Percentiles rank a stretch among this genome's conserved stretches.
Conservation (phyloP, 2,329 filamentous ascomycete species). For the Talaromyces rugulosus region DNA sequence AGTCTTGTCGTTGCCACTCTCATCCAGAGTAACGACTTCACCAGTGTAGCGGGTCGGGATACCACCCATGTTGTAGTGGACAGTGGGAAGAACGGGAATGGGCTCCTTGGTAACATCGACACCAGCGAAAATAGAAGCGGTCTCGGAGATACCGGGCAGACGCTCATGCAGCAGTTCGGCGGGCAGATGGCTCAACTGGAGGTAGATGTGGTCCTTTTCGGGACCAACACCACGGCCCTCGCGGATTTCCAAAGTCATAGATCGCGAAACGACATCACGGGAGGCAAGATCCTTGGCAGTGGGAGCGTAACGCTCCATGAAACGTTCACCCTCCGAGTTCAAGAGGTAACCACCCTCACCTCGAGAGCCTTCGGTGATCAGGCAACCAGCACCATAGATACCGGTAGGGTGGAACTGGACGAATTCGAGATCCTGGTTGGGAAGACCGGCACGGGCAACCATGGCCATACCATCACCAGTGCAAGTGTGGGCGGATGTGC, state of each 20-base stretch:
- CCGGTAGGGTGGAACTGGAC: slow-evolving; percentile 99
- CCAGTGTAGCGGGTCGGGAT: slow-evolving; percentile 97
- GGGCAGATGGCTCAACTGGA: slow-evolving; percentile 93
- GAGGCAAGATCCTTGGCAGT: slow-evolving; percentile 97
- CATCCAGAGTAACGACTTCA: slow-evolving; percentile 87
- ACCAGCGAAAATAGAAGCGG: slow-evolving; percentile 92
- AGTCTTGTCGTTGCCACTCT: slow-evolving; percentile 81
- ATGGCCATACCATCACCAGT: slow-evolving; percentile 99
- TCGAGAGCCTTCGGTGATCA: slow-evolving; percentile 97
- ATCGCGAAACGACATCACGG: slow-evolving; percentile 93
- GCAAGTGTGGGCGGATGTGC: slow-evolving; percentile 96
- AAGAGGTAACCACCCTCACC: slow-evolving; percentile 97
- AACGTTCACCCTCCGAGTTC: slow-evolving; percentile 96
- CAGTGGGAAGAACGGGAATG: slow-evolving; percentile 91
- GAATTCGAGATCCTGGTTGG: slow-evolving; percentile 99
- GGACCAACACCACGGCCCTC: slow-evolving; percentile 94
- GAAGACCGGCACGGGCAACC: slow-evolving; percentile 94
- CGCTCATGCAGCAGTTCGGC: slow-evolving; percentile 90
- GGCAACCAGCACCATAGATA: slow-evolving; percentile 96
- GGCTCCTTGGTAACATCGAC: slow-evolving; percentile 97
- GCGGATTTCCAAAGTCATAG: slow-evolving; percentile 97
- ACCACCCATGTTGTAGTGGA: slow-evolving; percentile 99
- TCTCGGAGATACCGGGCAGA: slow-evolving; percentile 97
- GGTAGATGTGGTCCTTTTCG: slow-evolving; percentile 98
- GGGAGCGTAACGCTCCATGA: slow-evolving; percentile 98